Percentiles rank a stretch among this genome's conserved stretches.
These are phyloP conservation scores for Paramecium biaurelia DNA, from an alignment of 73 alveolate genomes.

Conservation along the genomic window DNA sequence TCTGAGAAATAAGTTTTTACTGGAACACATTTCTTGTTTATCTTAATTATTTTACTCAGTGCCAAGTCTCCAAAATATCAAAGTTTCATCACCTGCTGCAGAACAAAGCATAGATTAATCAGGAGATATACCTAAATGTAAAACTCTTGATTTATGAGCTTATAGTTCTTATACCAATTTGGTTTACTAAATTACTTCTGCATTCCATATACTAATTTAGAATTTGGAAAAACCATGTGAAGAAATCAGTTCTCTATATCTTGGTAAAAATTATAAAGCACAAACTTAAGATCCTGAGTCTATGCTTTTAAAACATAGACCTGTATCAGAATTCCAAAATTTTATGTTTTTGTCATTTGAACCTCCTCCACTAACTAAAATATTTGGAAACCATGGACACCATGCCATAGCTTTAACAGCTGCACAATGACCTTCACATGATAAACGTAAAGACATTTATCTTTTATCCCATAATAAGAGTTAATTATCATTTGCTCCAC, in stretches of 20 bases:
- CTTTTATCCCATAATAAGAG: conserved; percentile 85
- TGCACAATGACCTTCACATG: conserved; percentile 90
- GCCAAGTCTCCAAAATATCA: conserved; percentile 94
- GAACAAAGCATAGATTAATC: conserved; percentile 98
- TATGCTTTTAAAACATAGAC: conserved; percentile 68
- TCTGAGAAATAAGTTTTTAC: conserved; percentile 29
- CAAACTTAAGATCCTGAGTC: conserved; percentile 97
- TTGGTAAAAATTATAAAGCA: conserved; percentile 82
- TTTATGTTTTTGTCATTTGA: conserved; percentile 92
- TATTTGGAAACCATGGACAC: conserved; percentile 96
- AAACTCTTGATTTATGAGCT: conserved; percentile 94
- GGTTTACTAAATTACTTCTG: conserved; percentile 81
- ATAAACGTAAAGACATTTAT: conserved; percentile 66
- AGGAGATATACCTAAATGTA: conserved; percentile 95
- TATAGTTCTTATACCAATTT: conserved; percentile 89
- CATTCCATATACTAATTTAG: conserved; percentile 94
- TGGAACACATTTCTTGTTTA: conserved; percentile 3
- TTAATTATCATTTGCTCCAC: conserved; percentile 94
- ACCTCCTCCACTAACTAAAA: conserved; percentile 99
- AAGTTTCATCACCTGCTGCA: conserved; percentile 99
- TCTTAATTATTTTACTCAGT: conserved; percentile 2
- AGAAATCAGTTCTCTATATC: conserved; percentile 84
- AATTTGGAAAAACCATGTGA: conserved; percentile 95
- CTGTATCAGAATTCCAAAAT: conserved; percentile 94
- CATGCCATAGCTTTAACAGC: conserved; percentile 99